Percentiles rank a stretch among this genome's conserved stretches.
Evolutionary conservation across 176 grass and related monocot genomes (phyloP).

Genomic region (Eragrostis nindensis): DNA sequence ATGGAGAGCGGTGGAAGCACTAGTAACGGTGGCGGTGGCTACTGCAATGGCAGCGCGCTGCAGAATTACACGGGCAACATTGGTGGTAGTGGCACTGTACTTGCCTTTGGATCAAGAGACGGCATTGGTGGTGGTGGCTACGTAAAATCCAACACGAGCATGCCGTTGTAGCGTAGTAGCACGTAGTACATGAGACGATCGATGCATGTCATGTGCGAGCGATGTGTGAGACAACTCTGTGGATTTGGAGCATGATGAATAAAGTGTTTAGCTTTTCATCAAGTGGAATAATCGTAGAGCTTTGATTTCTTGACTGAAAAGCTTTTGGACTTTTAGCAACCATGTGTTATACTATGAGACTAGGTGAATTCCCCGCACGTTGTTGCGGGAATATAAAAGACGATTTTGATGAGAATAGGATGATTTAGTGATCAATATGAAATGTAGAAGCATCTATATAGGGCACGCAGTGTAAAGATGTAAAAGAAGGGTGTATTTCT

Average conservation of each 20-base stretch:
- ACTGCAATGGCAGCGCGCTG: conserved; percentile 12
- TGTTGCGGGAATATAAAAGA: too few relatives aligned
- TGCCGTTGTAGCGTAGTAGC: conserved; percentile 36
- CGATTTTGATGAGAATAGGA: too few relatives aligned
- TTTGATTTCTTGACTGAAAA: neutral
- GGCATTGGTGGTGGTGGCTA: conserved; percentile 30
- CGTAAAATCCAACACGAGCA: conserved; percentile 38
- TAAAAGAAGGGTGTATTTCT: too few relatives aligned
- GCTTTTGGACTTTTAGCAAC: too few relatives aligned
- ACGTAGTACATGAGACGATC: too few relatives aligned
- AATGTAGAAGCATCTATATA: too few relatives aligned
- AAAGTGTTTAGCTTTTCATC: neutral
- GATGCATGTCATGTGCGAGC: too few relatives aligned
- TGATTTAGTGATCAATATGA: too few relatives aligned
- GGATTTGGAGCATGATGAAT: conserved; percentile 29
- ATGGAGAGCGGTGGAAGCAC: conserved; percentile 31
- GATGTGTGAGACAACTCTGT: conserved; percentile 23
- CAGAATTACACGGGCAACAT: neutral
- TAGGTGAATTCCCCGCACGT: too few relatives aligned
- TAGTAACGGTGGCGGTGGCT: neutral
- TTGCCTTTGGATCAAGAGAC: conserved; percentile 33
- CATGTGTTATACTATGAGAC: too few relatives aligned
- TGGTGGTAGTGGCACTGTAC: neutral
- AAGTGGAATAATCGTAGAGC: conserved; percentile 11
- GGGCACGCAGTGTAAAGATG: too few relatives aligned